Conservation (phyloP, 2,329 filamentous ascomycete genomes). For the Whalleya microplaca region DNA sequence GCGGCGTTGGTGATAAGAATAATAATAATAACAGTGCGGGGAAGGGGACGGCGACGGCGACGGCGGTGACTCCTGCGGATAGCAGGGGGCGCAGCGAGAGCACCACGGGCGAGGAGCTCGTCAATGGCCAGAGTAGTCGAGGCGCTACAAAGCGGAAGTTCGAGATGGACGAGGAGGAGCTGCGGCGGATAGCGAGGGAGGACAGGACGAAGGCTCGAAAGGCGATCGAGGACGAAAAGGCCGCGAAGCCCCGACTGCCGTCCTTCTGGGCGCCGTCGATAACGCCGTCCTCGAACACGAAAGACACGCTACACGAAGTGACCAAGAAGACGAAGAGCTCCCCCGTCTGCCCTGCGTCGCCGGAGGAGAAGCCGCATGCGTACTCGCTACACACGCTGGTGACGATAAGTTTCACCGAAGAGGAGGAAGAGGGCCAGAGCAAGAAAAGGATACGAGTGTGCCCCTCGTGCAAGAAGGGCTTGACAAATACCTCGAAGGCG, state of each 20-base stretch:
- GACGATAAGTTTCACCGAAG: slow-evolving; percentile 75
- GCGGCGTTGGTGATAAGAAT: slow-evolving; percentile 38
- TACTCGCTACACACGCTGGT: slow-evolving; percentile 81
- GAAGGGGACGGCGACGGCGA: slow-evolving; percentile 27
- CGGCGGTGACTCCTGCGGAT: slow-evolving; percentile 26
- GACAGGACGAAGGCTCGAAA: slow-evolving; percentile 73
- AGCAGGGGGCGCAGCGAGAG: slow-evolving; percentile 28
- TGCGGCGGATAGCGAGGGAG: slow-evolving; percentile 69
- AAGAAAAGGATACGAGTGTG: slow-evolving; percentile 59
- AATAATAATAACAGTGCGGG: slow-evolving; percentile 37
- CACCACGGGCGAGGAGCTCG: not conserved
- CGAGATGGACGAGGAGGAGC: slow-evolving; percentile 76
- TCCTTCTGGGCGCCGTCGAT: slow-evolving; percentile 94
- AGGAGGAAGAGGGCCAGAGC: slow-evolving; percentile 56
- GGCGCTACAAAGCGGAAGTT: slow-evolving; percentile 72
- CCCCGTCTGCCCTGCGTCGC: slow-evolving; percentile 78
- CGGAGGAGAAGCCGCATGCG: slow-evolving; percentile 66
- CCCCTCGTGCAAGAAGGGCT: slow-evolving; percentile 80
- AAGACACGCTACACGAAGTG: slow-evolving; percentile 57
- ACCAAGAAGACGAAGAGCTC: slow-evolving; percentile 66
- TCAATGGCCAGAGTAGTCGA: slow-evolving; percentile 15
- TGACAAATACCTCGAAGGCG: slow-evolving; percentile 82
- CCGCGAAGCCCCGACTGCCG: slow-evolving; percentile 69
- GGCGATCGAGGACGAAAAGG: slow-evolving; percentile 74
- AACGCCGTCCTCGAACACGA: slow-evolving; percentile 69